A percentile compares a stretch with the other conserved stretches of the same genome.
Conservation (phyloP, 768 basidiomycete genomes). For the Dentipellis fragilis region DNA sequence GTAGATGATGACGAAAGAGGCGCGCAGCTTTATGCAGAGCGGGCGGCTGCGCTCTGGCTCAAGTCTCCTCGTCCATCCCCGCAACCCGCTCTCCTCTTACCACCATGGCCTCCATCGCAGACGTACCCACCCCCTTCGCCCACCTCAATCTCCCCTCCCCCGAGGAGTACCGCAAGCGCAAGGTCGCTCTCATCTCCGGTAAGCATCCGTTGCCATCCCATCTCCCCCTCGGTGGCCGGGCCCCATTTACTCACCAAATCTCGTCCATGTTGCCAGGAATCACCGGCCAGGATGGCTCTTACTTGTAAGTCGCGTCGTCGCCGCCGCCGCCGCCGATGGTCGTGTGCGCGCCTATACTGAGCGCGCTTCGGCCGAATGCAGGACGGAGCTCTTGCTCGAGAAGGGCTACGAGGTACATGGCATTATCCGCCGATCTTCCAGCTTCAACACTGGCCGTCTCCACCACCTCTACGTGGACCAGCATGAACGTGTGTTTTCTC, state of each 20-base stretch:
- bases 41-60: no score
- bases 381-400: constrained; percentile 72
- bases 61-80: not conserved
- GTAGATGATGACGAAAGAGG: no score
- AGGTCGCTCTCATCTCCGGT: constrained; percentile 92
- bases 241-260: no score
- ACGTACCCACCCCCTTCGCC: constrained; percentile 19
- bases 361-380: constrained; percentile 20
- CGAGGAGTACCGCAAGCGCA: constrained; percentile 80
- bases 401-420: constrained; percentile 93
- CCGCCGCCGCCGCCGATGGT: constrained; percentile 11
- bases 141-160: constrained; percentile 53
- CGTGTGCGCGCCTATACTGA: not conserved
- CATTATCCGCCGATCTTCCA: constrained; percentile 94
- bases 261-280: constrained; percentile 46
- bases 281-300: constrained; percentile 94
- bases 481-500: constrained; percentile 64
- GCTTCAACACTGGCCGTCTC: constrained; percentile 94
- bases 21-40: no score
- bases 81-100: not conserved
- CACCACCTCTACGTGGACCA: constrained; percentile 91
- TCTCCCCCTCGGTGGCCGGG: not conserved
- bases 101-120: constrained; percentile 29
- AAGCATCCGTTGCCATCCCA: constrained; percentile 3
- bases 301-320: constrained; percentile 49